Percentiles rank a stretch among this genome's conserved stretches.
These are phyloP conservation scores for Avena eriantha DNA, from an alignment of 176 grass and related monocot genomes.

Conservation along the genomic window DNA sequence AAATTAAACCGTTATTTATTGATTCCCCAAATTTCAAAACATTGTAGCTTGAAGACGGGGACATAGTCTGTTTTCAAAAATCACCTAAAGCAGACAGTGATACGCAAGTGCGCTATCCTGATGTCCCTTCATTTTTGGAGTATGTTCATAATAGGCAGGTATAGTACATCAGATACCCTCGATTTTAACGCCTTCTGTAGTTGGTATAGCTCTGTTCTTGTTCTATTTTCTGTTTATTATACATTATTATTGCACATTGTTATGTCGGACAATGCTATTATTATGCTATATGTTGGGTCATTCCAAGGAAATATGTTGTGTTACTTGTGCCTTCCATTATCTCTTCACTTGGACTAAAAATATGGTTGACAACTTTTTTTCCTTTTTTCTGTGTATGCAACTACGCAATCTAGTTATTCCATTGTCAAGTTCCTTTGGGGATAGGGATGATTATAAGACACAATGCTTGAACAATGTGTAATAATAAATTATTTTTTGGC, in stretches of 20 bases:
- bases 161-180: constrained; percentile 40
- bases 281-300: constrained; percentile 23
- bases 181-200: constrained; percentile 3
- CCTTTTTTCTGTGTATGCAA: background rate
- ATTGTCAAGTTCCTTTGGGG: constrained; percentile 3
- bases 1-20: constrained; percentile 25
- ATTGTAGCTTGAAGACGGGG: constrained; percentile 93
- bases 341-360: background rate
- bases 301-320: constrained; percentile 1
- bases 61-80: constrained; percentile 85
- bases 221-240: background rate
- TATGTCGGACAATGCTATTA: constrained; percentile 2
- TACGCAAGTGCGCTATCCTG: constrained; percentile 70
- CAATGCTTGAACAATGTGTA: background rate
- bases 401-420: background rate
- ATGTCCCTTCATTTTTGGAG: constrained; percentile 87
- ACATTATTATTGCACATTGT: constrained; percentile 17
- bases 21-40: constrained; percentile 32
- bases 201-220: constrained; percentile 14
- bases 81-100: constrained; percentile 49
- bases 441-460: background rate
- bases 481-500: background rate
- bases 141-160: constrained; percentile 97
- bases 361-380: background rate
- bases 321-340: background rate